Conservation (phyloP, 2,329 filamentous ascomycete genomes). For the Penicillium italicum region DNA sequence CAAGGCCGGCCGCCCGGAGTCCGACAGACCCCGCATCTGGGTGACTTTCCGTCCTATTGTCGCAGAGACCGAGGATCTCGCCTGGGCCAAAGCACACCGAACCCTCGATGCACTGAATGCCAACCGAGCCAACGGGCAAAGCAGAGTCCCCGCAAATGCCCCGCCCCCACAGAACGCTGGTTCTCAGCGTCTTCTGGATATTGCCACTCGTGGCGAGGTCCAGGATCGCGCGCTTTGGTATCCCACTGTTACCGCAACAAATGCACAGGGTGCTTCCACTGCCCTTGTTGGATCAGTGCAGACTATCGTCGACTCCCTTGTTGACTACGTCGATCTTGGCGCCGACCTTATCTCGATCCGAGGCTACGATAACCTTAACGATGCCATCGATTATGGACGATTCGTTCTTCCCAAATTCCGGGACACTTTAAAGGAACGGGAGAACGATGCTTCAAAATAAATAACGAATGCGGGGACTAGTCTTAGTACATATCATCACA, state of each 20-base stretch:
- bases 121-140: constrained; percentile 39
- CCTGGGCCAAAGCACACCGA: constrained; percentile 58
- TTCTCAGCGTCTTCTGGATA: constrained; percentile 57
- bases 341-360: constrained; percentile 58
- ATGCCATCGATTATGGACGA: constrained; percentile 58
- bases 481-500: not conserved
- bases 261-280: constrained; percentile 57
- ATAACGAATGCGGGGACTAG: not conserved
- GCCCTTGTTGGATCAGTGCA: constrained; percentile 55
- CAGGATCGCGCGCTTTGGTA: constrained; percentile 63
- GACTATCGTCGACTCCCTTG: constrained; percentile 53
- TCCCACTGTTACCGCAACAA: constrained; percentile 59
- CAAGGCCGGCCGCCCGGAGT: constrained; percentile 53
- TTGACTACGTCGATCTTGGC: constrained; percentile 57
- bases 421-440: constrained; percentile 13
- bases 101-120: constrained; percentile 52
- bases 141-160: constrained; percentile 31
- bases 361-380: constrained; percentile 60
- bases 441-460: not conserved
- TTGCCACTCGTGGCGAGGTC: constrained; percentile 52
- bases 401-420: constrained; percentile 54
- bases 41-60: constrained; percentile 61
- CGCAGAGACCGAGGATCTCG: constrained; percentile 60
- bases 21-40: constrained; percentile 58
- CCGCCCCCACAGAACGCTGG: constrained; percentile 56